phyloP scores from a whole-genome alignment of 2,329 filamentous ascomycete genomes.

The Plectosphaerella plurivora region DNA sequence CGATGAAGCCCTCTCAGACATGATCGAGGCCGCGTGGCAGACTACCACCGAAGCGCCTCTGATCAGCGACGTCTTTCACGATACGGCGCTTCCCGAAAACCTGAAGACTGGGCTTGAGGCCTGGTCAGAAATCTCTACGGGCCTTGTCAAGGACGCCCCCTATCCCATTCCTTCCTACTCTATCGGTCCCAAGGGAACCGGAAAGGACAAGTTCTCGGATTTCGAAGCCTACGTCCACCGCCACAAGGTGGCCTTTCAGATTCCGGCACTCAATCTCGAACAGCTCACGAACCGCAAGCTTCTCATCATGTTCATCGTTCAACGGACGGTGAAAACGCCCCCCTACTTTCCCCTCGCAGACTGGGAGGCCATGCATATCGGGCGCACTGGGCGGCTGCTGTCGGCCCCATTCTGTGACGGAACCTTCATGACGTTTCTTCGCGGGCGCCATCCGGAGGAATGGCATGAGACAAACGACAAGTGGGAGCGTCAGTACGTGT shows the following conservation, averaged over 20 bases:
- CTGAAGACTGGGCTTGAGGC: too few relatives aligned
- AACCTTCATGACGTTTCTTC: conserved; percentile 4
- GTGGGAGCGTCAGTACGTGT: too few relatives aligned
- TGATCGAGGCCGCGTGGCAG: too few relatives aligned
- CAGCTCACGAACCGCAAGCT: neutral
- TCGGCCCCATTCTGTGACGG: neutral
- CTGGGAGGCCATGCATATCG: conserved; percentile 4
- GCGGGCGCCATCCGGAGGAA: too few relatives aligned
- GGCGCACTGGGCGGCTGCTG: neutral
- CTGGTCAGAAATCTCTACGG: too few relatives aligned
- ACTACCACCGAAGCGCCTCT: too few relatives aligned
- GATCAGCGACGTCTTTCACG: too few relatives aligned
- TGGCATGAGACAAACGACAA: too few relatives aligned
- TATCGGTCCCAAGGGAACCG: neutral
- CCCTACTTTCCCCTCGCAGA: conserved; percentile 1
- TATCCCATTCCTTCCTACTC: too few relatives aligned
- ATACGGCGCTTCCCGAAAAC: too few relatives aligned
- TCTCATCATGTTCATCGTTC: conserved; percentile 1
- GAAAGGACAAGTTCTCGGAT: neutral
- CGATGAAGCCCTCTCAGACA: too few relatives aligned
- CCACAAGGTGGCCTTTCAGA: neutral
- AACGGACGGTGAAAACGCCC: neutral
- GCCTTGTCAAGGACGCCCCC: too few relatives aligned
- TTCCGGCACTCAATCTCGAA: conserved; percentile 3
- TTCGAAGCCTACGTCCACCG: neutral